Evolutionary conservation across 495 filamentous ascomycete genomes (phyloP), one percentile per base, ranked within the genome.

Genomic region (Daldinia vernicosa): DNA sequence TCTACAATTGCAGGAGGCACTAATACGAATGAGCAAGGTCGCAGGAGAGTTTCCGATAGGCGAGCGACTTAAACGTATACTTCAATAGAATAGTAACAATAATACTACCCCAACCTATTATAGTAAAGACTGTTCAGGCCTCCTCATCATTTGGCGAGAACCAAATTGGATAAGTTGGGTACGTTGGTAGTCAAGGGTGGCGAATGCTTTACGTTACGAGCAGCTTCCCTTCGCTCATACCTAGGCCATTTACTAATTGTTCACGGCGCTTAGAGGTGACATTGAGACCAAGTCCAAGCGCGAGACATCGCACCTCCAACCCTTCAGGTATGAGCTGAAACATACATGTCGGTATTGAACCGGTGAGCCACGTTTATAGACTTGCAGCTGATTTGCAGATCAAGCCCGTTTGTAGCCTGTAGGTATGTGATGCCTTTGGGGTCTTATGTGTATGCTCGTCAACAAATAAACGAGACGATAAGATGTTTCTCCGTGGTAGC

Each of bases 271-370:
- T 43, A 43, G 22, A 19, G 17, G 47, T 63, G 12, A 1, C 45
- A 15, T 45, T 51, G 39, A 32, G 52, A 56, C 40, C 22, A 58
- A 52, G 27, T 54, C 58, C 17, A 60, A 45, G 43, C 30, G 35
- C 35, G 22, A 50, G 59, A 22, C 54, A 53, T 43, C 12, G 15
- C 22, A 26, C 37, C 26, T 39, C 32, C 19, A 39, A 15, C 15
- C 17, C 17, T 22, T 30, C 11, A 22, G 17, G 32, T 39, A 27
- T 52, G 19, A 47, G 53, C 63, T 72, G 60, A 67, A 72, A 72
- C 69, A 67, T 67, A 52, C 59, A 67, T 64, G 54, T 50, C 47
- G 55, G 50, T 64, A 68, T 64, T 47, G 60, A 12, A 47, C 59
- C 47, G 55, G 64, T 72, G 50, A 64, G 60, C 55, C 60, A 17